A percentile compares a stretch with the other conserved stretches of the same genome.
Evolutionary conservation across 2,329 filamentous ascomycete species (phyloP).

Genomic region (Penicillium sclerotigenum): DNA sequence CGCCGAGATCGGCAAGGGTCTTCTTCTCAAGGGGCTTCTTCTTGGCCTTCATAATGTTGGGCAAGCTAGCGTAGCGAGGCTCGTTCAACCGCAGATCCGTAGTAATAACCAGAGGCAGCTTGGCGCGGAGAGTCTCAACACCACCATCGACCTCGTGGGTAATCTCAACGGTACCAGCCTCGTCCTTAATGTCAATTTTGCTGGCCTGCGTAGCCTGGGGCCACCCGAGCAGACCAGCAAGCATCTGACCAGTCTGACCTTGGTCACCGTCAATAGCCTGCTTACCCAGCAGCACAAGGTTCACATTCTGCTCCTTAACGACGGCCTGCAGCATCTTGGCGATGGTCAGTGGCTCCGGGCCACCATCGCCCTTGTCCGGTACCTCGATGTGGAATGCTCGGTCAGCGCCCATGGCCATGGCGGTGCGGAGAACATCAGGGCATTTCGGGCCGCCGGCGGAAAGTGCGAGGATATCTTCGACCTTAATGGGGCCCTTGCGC

Average conservation of each 20-base stretch:
- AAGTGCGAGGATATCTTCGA: slow-evolving; percentile 89
- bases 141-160: slow-evolving; percentile 94
- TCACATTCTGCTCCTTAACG: slow-evolving; percentile 79
- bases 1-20: slow-evolving; percentile 74
- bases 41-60: slow-evolving; percentile 99
- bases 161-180: slow-evolving; percentile 68
- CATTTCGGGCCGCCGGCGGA: slow-evolving; percentile 85
- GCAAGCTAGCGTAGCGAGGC: slow-evolving; percentile 89
- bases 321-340: slow-evolving; percentile 83
- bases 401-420: slow-evolving; percentile 98
- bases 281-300: slow-evolving; percentile 92
- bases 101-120: slow-evolving; percentile 89
- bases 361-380: slow-evolving; percentile 63
- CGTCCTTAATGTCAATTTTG: slow-evolving; percentile 70
- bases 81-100: slow-evolving; percentile 93
- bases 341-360: slow-evolving; percentile 81
- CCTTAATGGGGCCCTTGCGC: slow-evolving; percentile 70
- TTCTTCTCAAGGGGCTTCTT: slow-evolving; percentile 98
- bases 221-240: slow-evolving; percentile 89
- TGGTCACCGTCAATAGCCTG: slow-evolving; percentile 98
- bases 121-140: slow-evolving; percentile 80
- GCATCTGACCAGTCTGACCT: slow-evolving; percentile 95
- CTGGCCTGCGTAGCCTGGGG: slow-evolving; percentile 90
- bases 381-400: slow-evolving; percentile 82
- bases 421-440: slow-evolving; percentile 84